Conservation (phyloP, 2,329 filamentous ascomycete species). For the Bertia moriformis region DNA sequence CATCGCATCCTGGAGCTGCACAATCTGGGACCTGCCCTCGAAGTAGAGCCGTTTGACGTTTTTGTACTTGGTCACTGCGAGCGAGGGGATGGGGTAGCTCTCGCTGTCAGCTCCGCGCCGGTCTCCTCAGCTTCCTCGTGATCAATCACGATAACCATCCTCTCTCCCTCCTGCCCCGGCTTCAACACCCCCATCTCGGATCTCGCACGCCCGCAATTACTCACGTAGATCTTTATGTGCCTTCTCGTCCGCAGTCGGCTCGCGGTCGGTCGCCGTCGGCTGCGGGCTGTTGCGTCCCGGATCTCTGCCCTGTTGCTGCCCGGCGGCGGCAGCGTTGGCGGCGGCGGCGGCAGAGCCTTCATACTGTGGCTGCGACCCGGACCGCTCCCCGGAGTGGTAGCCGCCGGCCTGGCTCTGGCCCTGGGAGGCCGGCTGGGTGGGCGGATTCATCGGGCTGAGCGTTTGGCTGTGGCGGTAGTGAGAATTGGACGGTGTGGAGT, state of each 20-base stretch:
- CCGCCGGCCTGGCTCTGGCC: constrained; percentile 13
- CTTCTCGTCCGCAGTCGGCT: constrained; percentile 21
- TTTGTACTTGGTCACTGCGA: constrained; percentile 79
- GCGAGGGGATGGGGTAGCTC: constrained; percentile 6
- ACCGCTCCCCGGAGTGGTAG: constrained; percentile 10
- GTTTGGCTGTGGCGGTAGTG: neutral
- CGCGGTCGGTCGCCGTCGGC: constrained; percentile 26
- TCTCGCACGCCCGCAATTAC: too few relatives aligned
- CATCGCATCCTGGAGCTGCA: constrained; percentile 90
- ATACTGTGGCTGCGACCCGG: too few relatives aligned
- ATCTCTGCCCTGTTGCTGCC: constrained; percentile 27
- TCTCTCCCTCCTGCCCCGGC: too few relatives aligned
- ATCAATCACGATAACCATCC: too few relatives aligned
- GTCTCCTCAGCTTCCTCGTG: too few relatives aligned
- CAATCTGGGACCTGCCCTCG: constrained; percentile 84
- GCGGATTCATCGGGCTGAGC: neutral
- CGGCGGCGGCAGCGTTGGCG: constrained; percentile 9
- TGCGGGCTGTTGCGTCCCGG: constrained; percentile 42
- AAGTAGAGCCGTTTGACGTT: constrained; percentile 98
- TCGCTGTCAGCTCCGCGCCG: constrained; percentile 9
- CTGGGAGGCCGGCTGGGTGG: neutral
- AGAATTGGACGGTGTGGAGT: neutral
- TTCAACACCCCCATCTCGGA: constrained; percentile 12
- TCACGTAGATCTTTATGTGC: constrained; percentile 42
- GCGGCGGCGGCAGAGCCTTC: too few relatives aligned